Evolutionary conservation across 2,329 filamentous ascomycete species (phyloP), one percentile per base, ranked within the genome.

Genomic region (Microcera coccophila): DNA sequence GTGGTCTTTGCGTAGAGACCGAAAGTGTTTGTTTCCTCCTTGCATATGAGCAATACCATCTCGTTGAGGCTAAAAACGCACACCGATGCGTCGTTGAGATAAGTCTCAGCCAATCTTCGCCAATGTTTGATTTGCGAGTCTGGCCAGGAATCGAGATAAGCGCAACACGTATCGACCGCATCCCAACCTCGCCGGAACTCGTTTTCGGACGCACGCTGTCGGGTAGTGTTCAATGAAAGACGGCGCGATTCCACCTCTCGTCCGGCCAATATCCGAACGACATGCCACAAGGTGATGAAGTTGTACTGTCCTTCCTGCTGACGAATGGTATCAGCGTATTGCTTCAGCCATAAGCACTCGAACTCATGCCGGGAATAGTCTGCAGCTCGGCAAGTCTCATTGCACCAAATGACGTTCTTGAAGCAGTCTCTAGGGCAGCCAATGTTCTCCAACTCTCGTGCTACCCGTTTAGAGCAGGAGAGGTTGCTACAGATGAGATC

Each of bases 11-110:
- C 51, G 28, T 61, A 61, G 10, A 61, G 45, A 0, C 58, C 59
- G 37, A 61, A 61, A 0, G 59, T 61, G 16, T 61, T 61, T 9
- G 59, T 61, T 29, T 61, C 59, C 18, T 61, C 59, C 29, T 55
- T 59, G 42, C 59, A 61, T 19, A 61, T 43, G 9, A 61, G 29
- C 5, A 48, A 38, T 1, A 61, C 44, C 41, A 55, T 49, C 26
- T 60, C 53, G 3, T 50, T 45, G 9, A 44, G 22, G 31, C 36
- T 48, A 7, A 26, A 26, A 7, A 12, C 22, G 22, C 22, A 26
- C 7, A 26, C 22, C 12, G 22, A 12, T 26, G 22, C 7, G 7
- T 26, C 22, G 41, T 35, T 52, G 8, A 61, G 32, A 18, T 61
- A 60, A 8, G 45, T 51, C 14, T 50, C 5, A 2, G 47, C 49